Base-by-base conservation (phyloP, 192 early-diverging fungal genomes). In the Coemansia sp. region DNA sequence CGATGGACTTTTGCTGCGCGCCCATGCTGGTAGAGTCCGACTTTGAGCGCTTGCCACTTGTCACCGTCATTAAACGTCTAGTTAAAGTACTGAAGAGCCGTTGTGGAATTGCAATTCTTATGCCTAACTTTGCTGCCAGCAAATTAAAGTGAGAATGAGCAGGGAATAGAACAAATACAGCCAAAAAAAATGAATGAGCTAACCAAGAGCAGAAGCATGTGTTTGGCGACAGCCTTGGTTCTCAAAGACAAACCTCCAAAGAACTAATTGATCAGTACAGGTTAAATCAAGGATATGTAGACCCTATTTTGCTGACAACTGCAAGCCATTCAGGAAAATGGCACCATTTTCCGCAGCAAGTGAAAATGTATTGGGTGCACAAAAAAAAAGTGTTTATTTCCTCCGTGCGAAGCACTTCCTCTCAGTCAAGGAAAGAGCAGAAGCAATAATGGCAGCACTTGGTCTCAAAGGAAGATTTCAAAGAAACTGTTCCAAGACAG, bases 1-100 rank as follows among this genome's bases (percentile, higher is more conserved):
- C 43, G 22, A 76, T 55, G 9, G 68, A 43, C 47, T 57, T 70
- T 40, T 65, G 70, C 63, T 72, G 70, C 13, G 54, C 49, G 20
- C 51, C 33, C 16, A 34, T 72, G 70, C 51, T 42, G n/a, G 4
- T 24, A 42, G 61, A 42, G 61, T 63, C 22, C 22, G 61, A 3
- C 18, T 63, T 41, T 33, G 38, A 24, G 34, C 61, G 61, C 20
- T 63, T 63, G 3, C 38, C 20, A 5, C 33, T 60, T 7, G 61
- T 38, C 61, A 40, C n/a, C 1, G 61, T 20, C 61, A 63, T 63
- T 11, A 63, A 13, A 3, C 10, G 61, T 22, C 61, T 63, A 15
- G 61, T 36, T n/a, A 60, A 2, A n/a, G 57, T 33, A 34, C 57
- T 5, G 18, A 60, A 60, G 13, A 55, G 22, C 54, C 29, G 18